Conservation (phyloP, 345 rosid genomes). For the Sonneratia caseolaris region DNA sequence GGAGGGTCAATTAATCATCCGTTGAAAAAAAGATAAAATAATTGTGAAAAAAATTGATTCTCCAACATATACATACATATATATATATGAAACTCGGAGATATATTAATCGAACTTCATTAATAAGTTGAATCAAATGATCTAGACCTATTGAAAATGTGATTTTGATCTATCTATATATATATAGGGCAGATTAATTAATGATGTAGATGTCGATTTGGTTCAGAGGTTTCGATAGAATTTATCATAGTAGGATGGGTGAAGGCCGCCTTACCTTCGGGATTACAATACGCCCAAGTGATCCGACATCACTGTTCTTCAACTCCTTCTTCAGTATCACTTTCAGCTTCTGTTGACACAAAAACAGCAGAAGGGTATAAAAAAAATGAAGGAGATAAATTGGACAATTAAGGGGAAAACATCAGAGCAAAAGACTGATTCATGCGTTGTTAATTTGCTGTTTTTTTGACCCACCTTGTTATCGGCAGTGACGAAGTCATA, state of each 20-base stretch:
- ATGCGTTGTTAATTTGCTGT: background rate
- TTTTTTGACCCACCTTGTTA: slow-evolving; percentile 28
- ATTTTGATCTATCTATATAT: too few species aligned
- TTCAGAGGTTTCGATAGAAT: too few species aligned
- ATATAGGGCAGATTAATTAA: too few species aligned
- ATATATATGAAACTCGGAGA: background rate
- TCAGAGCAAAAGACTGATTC: background rate
- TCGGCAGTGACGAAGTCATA: slow-evolving; percentile 32
- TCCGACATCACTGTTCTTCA: slow-evolving; percentile 84
- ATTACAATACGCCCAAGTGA: slow-evolving; percentile 70
- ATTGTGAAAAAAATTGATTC: background rate
- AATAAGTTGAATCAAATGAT: too few species aligned
- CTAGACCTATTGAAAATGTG: too few species aligned
- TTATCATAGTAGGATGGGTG: background rate
- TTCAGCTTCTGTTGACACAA: slow-evolving; percentile 39
- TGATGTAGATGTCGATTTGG: too few species aligned
- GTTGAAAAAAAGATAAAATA: background rate
- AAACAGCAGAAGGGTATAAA: background rate
- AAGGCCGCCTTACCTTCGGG: slow-evolving; percentile 54
- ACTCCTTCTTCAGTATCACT: slow-evolving; percentile 40
- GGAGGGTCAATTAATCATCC: background rate
- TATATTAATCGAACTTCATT: too few species aligned
- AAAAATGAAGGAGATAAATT: background rate
- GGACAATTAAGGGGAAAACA: background rate
- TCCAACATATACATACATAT: background rate